Base-by-base conservation (phyloP, 2,329 filamentous ascomycete species). In the Calonectria fujianensis region DNA sequence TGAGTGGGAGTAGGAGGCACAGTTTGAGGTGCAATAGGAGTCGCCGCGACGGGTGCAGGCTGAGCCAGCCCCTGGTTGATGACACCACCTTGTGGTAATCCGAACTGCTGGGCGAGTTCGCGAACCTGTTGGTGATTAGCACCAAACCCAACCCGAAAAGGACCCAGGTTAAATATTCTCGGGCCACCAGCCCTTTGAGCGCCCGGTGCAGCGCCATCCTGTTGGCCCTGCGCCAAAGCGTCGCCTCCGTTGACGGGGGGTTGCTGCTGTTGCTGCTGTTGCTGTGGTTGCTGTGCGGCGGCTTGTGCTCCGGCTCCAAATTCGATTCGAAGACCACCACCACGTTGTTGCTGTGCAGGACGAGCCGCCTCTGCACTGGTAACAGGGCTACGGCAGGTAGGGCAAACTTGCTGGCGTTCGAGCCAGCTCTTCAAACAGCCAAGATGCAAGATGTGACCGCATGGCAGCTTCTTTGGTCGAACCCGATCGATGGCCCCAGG, bases 351-450 rank as follows among this genome's bases (percentile, higher is more conserved):
- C 74, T 82, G 80, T 0, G 70, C 77, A 6, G 77, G 76, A 16
- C 81, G 82, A n/a, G 75, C 67, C 14, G 77, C 75, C 45, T 82
- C 82, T 50, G 82, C 82, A 2, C 78, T 79, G 10, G 82, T 82
- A 20, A 98, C 97, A 20, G 96, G 93, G 66, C 94, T 91, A 79
- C 97, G 92, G 84, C 97, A 99, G 3, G 96, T 99, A 9, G 97
- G 97, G 83, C 97, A 99, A 41, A 98, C 96, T 86, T 99, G 97
- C 84, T 99, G 97, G 77, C 97, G 91, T 87, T 99, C 97, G 35
- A 99, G 90, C 97, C 97, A 99, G 84, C 96, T 98, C 85, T 97
- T 95, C 73, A 99, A 91, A 84, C 97, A 99, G 63, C 96, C 94
- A 78, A 98, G 94, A 84, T 99, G 97, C 50, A 99, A 87, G 50